Base-by-base conservation (phyloP, 2,329 filamentous ascomycete species). In the Trichoderma aggressivum region DNA sequence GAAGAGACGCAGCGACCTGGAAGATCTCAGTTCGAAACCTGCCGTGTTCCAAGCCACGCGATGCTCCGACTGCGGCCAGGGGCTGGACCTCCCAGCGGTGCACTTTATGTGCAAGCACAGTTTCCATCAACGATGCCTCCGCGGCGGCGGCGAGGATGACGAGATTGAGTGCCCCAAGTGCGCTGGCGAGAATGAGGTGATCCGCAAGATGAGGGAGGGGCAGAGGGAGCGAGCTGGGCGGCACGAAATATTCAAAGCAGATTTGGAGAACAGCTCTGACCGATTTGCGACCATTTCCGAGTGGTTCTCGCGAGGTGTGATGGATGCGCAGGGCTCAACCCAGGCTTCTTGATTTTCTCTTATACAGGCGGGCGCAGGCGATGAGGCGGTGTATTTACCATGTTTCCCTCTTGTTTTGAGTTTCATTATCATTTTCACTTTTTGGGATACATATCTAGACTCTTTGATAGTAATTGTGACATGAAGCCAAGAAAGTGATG, bases 21-120 rank as follows among this genome's bases (percentile, higher is more conserved):
- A 88, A 1, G 92, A 94, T 62, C 86, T 99, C 0, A 88, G 87
- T 8, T 87, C 87, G 10, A 95, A 97, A 78, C 94, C 96, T 0
- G 90, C 91, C 24, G 92, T 97, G 1, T 98, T 99, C 85, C 93
- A 97, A 79, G 91, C 94, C 0, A 94, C 94, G 39, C 89, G 96
- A 65, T 99, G 96, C 80, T 91, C 92, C 32, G 90, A 92, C 65
- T 99, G 96, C 79, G 90, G 89, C 18, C 88, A 90, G 47, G 86
- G 89, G 30, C 86, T 98, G 21, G 94, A 98, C 74, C 85, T 98
- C 14, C 96, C 96, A 0, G 93, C 91, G 0, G 94, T 99, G 61
- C 96, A 99, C 79, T 99, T 99, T 80, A 82, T 99, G 74, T 99
- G 96, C 84, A 97, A 97, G 80, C 96, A 99, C 80, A 94, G 91